These are phyloP conservation scores for Diaporthe caulivora DNA, from an alignment of 2,329 filamentous ascomycete species.

Conservation along the genomic window DNA sequence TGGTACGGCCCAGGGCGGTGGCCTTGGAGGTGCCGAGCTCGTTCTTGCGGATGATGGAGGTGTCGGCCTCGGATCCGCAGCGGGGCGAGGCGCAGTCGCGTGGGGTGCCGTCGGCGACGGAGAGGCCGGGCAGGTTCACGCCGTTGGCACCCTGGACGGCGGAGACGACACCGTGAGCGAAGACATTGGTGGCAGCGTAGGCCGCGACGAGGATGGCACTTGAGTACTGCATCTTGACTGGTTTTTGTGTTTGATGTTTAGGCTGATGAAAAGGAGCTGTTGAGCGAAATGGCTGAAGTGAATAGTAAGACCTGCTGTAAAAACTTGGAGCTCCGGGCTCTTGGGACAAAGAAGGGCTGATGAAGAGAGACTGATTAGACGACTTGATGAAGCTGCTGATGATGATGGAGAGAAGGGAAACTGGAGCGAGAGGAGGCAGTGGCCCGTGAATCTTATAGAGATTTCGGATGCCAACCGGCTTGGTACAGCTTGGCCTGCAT, in stretches of 20 bases:
- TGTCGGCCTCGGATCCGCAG: conserved; percentile 77
- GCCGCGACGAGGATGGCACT: conserved; percentile 60
- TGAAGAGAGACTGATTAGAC: conserved; percentile 34
- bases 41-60: conserved; percentile 74
- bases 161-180: conserved; percentile 70
- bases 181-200: conserved; percentile 61
- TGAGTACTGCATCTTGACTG: conserved; percentile 45
- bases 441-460: conserved; percentile 36
- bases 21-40: conserved; percentile 69
- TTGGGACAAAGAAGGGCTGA: conserved; percentile 28
- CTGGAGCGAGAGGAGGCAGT: conserved; percentile 6
- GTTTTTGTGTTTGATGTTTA: not conserved
- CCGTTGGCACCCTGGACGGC: conserved; percentile 70
- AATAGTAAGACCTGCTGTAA: not conserved
- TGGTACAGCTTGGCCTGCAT: conserved; percentile 28
- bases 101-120: conserved; percentile 74
- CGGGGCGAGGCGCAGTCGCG: conserved; percentile 72
- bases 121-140: conserved; percentile 72
- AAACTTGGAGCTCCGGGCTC: conserved; percentile 38
- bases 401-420: conserved; percentile 33
- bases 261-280: not conserved
- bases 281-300: conserved; percentile 5
- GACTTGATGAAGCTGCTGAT: conserved; percentile 36
- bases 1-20: conserved; percentile 73
- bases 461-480: conserved; percentile 36